Conservation (phyloP, 2,329 filamentous ascomycete genomes). For the Diaporthe velutina region DNA sequence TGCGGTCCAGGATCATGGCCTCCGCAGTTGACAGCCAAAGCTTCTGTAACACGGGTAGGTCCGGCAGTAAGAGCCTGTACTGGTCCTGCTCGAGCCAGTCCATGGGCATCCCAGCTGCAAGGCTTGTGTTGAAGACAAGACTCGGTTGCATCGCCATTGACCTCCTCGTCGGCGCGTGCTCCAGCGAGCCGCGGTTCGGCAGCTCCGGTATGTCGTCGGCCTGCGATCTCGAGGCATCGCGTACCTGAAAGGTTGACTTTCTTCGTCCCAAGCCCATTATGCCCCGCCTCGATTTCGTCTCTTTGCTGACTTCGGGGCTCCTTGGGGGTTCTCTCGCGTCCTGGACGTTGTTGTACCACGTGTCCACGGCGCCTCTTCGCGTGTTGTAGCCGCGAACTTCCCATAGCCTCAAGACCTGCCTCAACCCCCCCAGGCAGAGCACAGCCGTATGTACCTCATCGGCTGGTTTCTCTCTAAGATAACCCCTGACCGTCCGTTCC, state of each 20-base stretch:
- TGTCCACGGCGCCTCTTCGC: constrained; percentile 69
- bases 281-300: constrained; percentile 64
- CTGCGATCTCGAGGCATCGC: constrained; percentile 47
- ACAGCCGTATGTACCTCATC: constrained; percentile 74
- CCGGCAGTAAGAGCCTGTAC: constrained; percentile 62
- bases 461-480: constrained; percentile 71
- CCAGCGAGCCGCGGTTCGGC: constrained; percentile 35
- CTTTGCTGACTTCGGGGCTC: constrained; percentile 57
- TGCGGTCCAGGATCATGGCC: constrained; percentile 70
- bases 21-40: constrained; percentile 76
- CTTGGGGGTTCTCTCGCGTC: constrained; percentile 30
- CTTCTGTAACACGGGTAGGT: constrained; percentile 69
- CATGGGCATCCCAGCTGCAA: constrained; percentile 75
- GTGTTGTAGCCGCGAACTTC: constrained; percentile 76
- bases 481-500: constrained; percentile 73
- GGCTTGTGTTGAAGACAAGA: constrained; percentile 69
- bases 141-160: constrained; percentile 49
- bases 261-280: constrained; percentile 69
- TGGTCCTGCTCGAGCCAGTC: constrained; percentile 64
- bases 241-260: constrained; percentile 60
- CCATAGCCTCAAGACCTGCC: constrained; percentile 75
- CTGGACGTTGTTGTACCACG: constrained; percentile 67
- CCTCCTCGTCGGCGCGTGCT: constrained; percentile 37
- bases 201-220: constrained; percentile 30
- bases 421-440: constrained; percentile 70